Base-by-base conservation (phyloP, 345 rosid genomes). In the Geranium rotundifolium region DNA sequence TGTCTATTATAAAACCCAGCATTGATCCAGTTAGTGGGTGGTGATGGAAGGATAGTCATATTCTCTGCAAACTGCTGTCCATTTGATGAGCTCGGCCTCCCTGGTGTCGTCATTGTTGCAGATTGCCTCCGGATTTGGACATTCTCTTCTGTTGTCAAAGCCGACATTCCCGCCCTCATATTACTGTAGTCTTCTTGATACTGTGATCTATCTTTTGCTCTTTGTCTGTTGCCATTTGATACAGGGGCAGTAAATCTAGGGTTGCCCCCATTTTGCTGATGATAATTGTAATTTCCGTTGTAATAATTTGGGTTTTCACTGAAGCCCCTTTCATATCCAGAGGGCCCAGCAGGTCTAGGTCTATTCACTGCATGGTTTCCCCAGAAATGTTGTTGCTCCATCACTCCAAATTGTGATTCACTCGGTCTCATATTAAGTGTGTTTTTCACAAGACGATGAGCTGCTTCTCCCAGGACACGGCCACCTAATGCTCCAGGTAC, bases 381-480 rank as follows among this genome's bases (percentile, higher is more conserved):
- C 61, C 77, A 70, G 72, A 73, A 59, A 0, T 70, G 79, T 46
- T 70, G 79, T 46, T 78, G 89, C 68, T 82, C 96, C 31, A 70
- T 58, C 49, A 67, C 52, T 63, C 82, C 81, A 59, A 78, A 71
- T 19, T 82, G 72, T 9, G 87, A 76, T 52, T 88, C 81, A 73
- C 75, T 79, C 19, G 84, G 41, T 79, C 80, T 88, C 63, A 86
- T 72, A 73, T 88, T 95, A 59, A 95, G 97, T 1, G 93, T 81
- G 73, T 80, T 95, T 82, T 79, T 95, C 68, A 95, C 86, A 60
- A 95, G 97, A 65, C 99, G 97, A 74, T 90, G 96, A 69, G 96
- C 97, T 63, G 96, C 96, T 75, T 88, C 96, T 71, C 96, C 97
- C 72, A 95, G 77, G 37, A 71, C 14, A 57, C 76, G 82, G 23